A percentile compares a stretch with the other conserved stretches of the same genome.
These are phyloP conservation scores for Botrytis galanthina DNA, from an alignment of 2,329 filamentous ascomycete species.

Conservation along the genomic window DNA sequence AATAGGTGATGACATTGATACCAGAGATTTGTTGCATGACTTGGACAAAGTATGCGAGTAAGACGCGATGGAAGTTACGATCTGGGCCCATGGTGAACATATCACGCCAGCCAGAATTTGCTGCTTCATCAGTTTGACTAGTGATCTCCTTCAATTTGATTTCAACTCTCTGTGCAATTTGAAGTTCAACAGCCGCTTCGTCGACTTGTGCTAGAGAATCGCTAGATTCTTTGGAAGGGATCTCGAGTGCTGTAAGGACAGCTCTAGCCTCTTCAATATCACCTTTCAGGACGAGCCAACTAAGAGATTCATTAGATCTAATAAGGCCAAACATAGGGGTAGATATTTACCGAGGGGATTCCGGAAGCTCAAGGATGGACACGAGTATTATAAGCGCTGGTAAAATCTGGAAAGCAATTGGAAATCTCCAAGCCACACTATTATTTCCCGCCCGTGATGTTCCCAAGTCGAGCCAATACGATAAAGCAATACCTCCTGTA, in stretches of 20 bases:
- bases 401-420: slow-evolving; percentile 22
- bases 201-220: slow-evolving; percentile 36
- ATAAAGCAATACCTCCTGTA: slow-evolving; percentile 20
- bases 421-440: slow-evolving; percentile 21
- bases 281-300: slow-evolving; percentile 40
- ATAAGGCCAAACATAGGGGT: background rate
- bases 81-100: slow-evolving; percentile 20
- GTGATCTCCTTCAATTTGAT: slow-evolving; percentile 36
- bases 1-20: slow-evolving; percentile 47
- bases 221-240: slow-evolving; percentile 41
- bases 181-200: background rate
- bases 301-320: background rate
- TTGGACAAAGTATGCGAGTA: slow-evolving; percentile 67
- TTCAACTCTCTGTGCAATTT: background rate
- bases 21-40: slow-evolving; percentile 51
- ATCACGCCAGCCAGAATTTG: slow-evolving; percentile 2
- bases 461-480: slow-evolving; percentile 21
- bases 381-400: slow-evolving; percentile 16
- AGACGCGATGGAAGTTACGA: slow-evolving; percentile 60
- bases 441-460: slow-evolving; percentile 15
- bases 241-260: slow-evolving; percentile 35
- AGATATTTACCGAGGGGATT: slow-evolving; percentile 34
- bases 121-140: slow-evolving; percentile 1
- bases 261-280: slow-evolving; percentile 36
- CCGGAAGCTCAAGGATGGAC: slow-evolving; percentile 35